A percentile compares a stretch with the other conserved stretches of the same genome.
Evolutionary conservation across 2,329 filamentous ascomycete genomes (phyloP).

Genomic region (Emmonsia crescens): DNA sequence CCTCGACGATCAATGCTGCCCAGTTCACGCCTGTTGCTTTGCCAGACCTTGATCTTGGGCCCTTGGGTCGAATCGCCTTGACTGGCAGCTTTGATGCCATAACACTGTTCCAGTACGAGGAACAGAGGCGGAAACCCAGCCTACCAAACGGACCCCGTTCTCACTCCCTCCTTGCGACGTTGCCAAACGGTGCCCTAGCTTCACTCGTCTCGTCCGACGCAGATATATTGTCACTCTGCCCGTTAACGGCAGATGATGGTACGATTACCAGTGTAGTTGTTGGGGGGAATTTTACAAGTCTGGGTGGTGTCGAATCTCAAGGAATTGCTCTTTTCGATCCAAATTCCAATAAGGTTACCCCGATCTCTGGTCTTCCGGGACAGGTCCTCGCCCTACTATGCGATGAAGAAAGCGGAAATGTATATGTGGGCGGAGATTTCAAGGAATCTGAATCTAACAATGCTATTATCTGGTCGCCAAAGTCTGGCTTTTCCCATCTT

Average conservation of each 20-base stretch:
- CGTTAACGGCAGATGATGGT: slow-evolving; percentile 57
- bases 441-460: slow-evolving; percentile 72
- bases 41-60: slow-evolving; percentile 54
- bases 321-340: slow-evolving; percentile 76
- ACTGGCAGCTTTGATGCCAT: slow-evolving; percentile 85
- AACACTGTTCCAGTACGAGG: slow-evolving; percentile 76
- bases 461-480: slow-evolving; percentile 68
- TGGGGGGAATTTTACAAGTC: slow-evolving; percentile 89
- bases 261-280: slow-evolving; percentile 64
- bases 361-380: slow-evolving; percentile 72
- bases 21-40: slow-evolving; percentile 27
- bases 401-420: slow-evolving; percentile 62
- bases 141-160: slow-evolving; percentile 37
- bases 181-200: slow-evolving; percentile 76
- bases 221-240: slow-evolving; percentile 79
- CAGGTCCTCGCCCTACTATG: slow-evolving; percentile 75
- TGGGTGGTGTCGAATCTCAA: slow-evolving; percentile 63
- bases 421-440: slow-evolving; percentile 87
- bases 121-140: slow-evolving; percentile 53
- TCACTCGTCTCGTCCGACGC: slow-evolving; percentile 68
- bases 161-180: slow-evolving; percentile 65
- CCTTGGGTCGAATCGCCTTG: slow-evolving; percentile 72
- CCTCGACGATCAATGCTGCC: slow-evolving; percentile 19
- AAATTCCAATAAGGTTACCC: slow-evolving; percentile 55
- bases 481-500: slow-evolving; percentile 62